Conservation (phyloP, 2,329 filamentous ascomycete genomes). For the Gnomoniopsis sp. region DNA sequence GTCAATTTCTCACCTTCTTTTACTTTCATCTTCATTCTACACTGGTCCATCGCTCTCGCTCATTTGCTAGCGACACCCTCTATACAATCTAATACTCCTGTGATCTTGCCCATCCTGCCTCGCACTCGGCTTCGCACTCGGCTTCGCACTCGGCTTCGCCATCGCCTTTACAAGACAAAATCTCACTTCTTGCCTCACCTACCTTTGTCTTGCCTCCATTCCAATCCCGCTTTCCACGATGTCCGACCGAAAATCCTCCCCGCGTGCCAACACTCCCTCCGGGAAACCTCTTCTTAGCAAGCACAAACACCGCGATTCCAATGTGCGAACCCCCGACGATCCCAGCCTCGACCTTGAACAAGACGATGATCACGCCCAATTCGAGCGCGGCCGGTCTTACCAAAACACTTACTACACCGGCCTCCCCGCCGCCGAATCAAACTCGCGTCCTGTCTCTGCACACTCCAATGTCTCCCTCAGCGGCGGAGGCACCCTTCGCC, state of each 20-base stretch:
- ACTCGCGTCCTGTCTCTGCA: constrained; percentile 11
- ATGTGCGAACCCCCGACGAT: background rate
- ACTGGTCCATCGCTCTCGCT: background rate
- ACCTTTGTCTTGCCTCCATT: background rate
- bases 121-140: background rate
- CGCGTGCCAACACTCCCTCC: constrained; percentile 8
- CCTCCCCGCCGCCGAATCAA: background rate
- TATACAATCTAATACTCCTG: background rate
- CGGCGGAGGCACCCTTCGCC: constrained; percentile 28
- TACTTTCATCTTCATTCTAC: background rate
- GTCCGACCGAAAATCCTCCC: constrained; percentile 5
- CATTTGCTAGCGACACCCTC: background rate
- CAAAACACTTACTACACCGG: constrained; percentile 14
- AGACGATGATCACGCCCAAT: constrained; percentile 16
- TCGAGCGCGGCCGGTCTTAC: constrained; percentile 12
- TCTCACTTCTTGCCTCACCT: no score
- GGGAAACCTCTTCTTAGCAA: constrained; percentile 17
- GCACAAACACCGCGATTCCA: constrained; percentile 16
- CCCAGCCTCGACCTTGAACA: constrained; percentile 12
- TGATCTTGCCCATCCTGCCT: background rate
- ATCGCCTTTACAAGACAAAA: no score
- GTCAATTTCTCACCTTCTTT: background rate
- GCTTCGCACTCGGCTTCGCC: background rate
- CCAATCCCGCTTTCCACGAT: background rate
- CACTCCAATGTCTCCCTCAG: constrained; percentile 17